Evolutionary conservation across 1,139 yeast genomes (phyloP).

Genomic region (Lizanozyma gosingica): DNA sequence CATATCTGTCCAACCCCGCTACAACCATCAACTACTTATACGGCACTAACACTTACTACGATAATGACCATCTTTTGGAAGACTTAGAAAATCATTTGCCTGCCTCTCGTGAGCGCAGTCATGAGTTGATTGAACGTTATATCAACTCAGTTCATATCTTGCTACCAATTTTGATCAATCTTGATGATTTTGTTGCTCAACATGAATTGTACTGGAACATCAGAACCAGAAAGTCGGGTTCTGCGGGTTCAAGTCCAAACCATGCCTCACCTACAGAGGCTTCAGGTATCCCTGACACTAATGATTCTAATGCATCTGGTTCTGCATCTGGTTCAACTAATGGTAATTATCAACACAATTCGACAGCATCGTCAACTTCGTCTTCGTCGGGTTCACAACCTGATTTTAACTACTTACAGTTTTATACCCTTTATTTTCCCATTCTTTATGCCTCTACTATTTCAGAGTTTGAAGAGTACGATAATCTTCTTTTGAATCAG

Average conservation of each 20-base stretch:
- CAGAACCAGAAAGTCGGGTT: conserved; percentile 6
- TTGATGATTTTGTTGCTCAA: conserved; percentile 34
- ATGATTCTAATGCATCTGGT: conserved; percentile 1
- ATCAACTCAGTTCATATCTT: conserved; percentile 45
- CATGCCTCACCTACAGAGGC: background rate
- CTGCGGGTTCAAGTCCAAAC: conserved; percentile 1
- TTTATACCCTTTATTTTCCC: conserved; percentile 41
- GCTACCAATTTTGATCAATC: conserved; percentile 38
- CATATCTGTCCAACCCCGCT: conserved; percentile 28
- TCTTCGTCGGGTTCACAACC: conserved; percentile 8
- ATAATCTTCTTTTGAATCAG: conserved; percentile 36
- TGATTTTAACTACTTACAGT: conserved; percentile 31
- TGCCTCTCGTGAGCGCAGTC: conserved; percentile 34
- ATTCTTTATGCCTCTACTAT: conserved; percentile 45
- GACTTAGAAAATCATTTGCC: conserved; percentile 29
- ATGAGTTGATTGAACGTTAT: conserved; percentile 40
- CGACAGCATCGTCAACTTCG: conserved; percentile 6
- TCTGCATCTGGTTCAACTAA: conserved; percentile 1
- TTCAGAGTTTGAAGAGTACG: conserved; percentile 47
- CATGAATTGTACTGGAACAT: conserved; percentile 44
- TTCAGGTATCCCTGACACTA: background rate
- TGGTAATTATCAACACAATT: background rate
- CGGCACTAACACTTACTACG: conserved; percentile 36
- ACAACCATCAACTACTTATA: conserved; percentile 33
- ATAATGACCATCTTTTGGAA: conserved; percentile 26